phyloP scores from a whole-genome alignment of 164 flowering plant genomes.

The Vitis rotundifolia region DNA sequence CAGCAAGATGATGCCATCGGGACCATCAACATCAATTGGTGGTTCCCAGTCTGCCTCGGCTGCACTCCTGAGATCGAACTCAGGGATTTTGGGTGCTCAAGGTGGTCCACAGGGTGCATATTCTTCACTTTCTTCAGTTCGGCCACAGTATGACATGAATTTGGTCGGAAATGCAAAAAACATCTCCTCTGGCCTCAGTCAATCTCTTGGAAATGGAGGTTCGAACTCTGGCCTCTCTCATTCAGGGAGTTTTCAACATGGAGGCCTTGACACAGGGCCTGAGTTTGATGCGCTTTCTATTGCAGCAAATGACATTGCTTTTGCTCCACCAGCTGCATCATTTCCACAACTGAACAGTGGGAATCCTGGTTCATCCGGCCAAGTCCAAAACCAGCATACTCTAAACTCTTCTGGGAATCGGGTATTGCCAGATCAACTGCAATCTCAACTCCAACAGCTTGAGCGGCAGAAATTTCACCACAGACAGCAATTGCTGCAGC shows the following conservation, averaged over 20 bases:
- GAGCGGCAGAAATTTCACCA: slow-evolving; percentile 75
- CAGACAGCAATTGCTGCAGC: slow-evolving; percentile 64
- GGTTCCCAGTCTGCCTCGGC: slow-evolving; percentile 53
- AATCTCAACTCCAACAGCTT: slow-evolving; percentile 48
- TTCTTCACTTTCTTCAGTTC: slow-evolving; percentile 65
- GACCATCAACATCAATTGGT: slow-evolving; percentile 57
- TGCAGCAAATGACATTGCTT: slow-evolving; percentile 69
- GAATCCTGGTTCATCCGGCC: slow-evolving; percentile 55
- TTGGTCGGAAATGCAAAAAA: slow-evolving; percentile 70
- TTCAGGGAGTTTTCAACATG: slow-evolving; percentile 60
- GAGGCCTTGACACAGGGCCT: slow-evolving; percentile 61
- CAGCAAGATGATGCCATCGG: slow-evolving; percentile 53
- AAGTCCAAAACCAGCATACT: slow-evolving; percentile 55
- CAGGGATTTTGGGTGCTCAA: slow-evolving; percentile 70
- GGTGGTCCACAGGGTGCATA: slow-evolving; percentile 53
- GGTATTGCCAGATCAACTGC: slow-evolving; percentile 63
- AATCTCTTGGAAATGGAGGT: slow-evolving; percentile 79
- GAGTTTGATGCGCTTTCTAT: slow-evolving; percentile 77
- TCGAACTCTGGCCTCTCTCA: slow-evolving; percentile 57
- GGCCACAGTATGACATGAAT: slow-evolving; percentile 59
- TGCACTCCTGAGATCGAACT: slow-evolving; percentile 53
- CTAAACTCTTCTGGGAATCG: slow-evolving; percentile 50
- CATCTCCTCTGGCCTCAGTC: slow-evolving; percentile 68
- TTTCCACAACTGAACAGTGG: slow-evolving; percentile 44
- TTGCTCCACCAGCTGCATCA: slow-evolving; percentile 41